A percentile compares a stretch with the other conserved stretches of the same genome.
Evolutionary conservation across 768 basidiomycete genomes (phyloP).

Genomic region (Russula ochroleuca): DNA sequence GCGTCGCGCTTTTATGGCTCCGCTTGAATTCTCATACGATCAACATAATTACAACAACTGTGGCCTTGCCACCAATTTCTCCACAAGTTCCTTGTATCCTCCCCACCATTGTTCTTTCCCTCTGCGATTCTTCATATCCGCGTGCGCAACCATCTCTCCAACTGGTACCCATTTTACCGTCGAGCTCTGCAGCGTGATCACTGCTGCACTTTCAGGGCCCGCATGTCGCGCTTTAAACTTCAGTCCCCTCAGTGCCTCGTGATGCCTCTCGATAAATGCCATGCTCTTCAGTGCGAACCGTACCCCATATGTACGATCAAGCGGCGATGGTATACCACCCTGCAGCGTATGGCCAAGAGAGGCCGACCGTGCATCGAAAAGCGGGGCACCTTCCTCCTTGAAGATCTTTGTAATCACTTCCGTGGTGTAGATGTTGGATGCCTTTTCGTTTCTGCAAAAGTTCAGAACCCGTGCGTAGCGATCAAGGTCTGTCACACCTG

Average conservation of each 20-base stretch:
- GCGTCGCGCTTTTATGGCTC: slow-evolving; percentile 19
- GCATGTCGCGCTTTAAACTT: slow-evolving; percentile 53
- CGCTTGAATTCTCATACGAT: slow-evolving; percentile 8
- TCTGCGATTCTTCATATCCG: slow-evolving; percentile 87
- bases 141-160: slow-evolving; percentile 74
- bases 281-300: slow-evolving; percentile 90
- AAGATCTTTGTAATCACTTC: slow-evolving; percentile 90
- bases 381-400: slow-evolving; percentile 85
- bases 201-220: slow-evolving; percentile 65
- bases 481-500: slow-evolving; percentile 43
- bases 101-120: slow-evolving; percentile 81
- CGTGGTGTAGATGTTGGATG: slow-evolving; percentile 88
- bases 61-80: slow-evolving; percentile 64
- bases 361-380: slow-evolving; percentile 95
- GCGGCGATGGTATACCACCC: slow-evolving; percentile 91
- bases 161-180: slow-evolving; percentile 79
- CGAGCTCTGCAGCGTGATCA: slow-evolving; percentile 88
- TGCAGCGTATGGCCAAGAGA: slow-evolving; percentile 96
- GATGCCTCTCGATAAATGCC: slow-evolving; percentile 86
- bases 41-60: slow-evolving; percentile 44
- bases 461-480: neutral
- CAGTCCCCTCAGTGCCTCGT: slow-evolving; percentile 50
- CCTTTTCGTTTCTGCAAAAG: slow-evolving; percentile 65
- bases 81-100: slow-evolving; percentile 61
- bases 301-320: slow-evolving; percentile 87